A percentile compares a stretch with the other conserved stretches of the same genome.
Conservation (phyloP, 306 rosid genomes). For the Begonia fuchsioides region DNA sequence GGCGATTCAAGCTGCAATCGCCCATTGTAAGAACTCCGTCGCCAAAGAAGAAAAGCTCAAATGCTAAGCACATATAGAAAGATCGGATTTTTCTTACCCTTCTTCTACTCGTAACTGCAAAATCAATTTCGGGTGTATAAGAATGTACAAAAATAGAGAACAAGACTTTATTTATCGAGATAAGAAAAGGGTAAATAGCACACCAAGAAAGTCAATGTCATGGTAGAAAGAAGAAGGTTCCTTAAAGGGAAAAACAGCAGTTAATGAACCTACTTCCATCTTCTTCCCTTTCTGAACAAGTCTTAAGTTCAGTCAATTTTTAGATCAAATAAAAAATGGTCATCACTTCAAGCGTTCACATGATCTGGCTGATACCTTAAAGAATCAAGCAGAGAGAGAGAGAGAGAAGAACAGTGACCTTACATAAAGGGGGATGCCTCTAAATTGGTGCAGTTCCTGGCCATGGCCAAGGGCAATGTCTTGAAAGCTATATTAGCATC, state of each 20-base stretch:
- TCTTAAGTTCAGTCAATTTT: too few species aligned
- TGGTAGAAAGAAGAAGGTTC: too few species aligned
- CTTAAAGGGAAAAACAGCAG: background rate
- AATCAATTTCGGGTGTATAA: slow-evolving; percentile 6
- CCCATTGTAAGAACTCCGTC: slow-evolving; percentile 90
- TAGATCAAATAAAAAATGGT: too few species aligned
- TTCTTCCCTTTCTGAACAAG: too few species aligned
- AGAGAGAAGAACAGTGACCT: background rate
- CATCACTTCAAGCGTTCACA: too few species aligned
- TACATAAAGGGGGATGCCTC: background rate
- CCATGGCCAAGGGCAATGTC: background rate
- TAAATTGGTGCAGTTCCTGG: too few species aligned
- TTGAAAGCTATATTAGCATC: background rate
- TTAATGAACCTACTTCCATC: background rate
- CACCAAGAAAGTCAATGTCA: too few species aligned
- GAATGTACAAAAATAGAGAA: background rate
- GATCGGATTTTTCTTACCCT: slow-evolving; percentile 2
- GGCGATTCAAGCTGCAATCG: slow-evolving; percentile 97
- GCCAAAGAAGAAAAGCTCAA: slow-evolving; percentile 46
- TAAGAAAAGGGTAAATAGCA: too few species aligned
- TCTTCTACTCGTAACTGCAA: slow-evolving; percentile 9
- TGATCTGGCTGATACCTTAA: too few species aligned
- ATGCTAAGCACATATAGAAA: slow-evolving; percentile 8
- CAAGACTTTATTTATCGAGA: too few species aligned
- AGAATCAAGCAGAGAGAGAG: too few species aligned